phyloP scores from a whole-genome alignment of 2,329 filamentous ascomycete species.

The Coniochaeta sp. region DNA sequence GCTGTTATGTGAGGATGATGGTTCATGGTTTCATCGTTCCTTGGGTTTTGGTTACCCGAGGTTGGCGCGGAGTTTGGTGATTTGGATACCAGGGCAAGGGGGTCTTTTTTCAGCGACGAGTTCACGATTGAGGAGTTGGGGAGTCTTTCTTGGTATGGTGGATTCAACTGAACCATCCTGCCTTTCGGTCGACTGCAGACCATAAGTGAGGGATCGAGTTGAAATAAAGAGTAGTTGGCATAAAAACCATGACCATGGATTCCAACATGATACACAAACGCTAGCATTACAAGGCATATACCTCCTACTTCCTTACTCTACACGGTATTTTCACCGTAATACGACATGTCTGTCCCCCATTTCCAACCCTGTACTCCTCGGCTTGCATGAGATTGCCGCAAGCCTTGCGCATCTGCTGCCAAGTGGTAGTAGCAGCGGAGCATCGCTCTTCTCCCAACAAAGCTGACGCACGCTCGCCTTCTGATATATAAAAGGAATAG shows the following conservation, averaged over 20 bases:
- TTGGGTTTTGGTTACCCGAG: not conserved
- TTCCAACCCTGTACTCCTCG: not conserved
- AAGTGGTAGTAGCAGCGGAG: not conserved
- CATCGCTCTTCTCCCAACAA: not conserved
- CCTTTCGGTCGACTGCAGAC: not conserved
- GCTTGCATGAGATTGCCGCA: not conserved
- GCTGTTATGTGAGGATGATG: conserved; percentile 11
- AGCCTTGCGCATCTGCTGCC: not conserved
- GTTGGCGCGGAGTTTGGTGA: conserved; percentile 3
- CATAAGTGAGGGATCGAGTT: not conserved
- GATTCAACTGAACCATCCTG: not conserved
- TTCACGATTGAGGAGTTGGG: not conserved
- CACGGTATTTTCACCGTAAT: not conserved
- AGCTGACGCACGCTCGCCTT: not conserved
- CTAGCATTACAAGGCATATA: not conserved
- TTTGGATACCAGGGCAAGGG: not conserved
- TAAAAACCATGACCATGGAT: too few species aligned
- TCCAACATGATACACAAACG: not conserved
- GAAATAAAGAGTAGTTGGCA: too few species aligned
- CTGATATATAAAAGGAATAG: not conserved
- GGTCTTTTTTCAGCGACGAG: not conserved
- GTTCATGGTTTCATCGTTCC: too few species aligned
- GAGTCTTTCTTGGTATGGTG: not conserved
- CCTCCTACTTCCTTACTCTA: not conserved
- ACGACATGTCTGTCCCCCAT: not conserved